Conservation (phyloP, 257 asterid species). For the Penstemon eatonii region DNA sequence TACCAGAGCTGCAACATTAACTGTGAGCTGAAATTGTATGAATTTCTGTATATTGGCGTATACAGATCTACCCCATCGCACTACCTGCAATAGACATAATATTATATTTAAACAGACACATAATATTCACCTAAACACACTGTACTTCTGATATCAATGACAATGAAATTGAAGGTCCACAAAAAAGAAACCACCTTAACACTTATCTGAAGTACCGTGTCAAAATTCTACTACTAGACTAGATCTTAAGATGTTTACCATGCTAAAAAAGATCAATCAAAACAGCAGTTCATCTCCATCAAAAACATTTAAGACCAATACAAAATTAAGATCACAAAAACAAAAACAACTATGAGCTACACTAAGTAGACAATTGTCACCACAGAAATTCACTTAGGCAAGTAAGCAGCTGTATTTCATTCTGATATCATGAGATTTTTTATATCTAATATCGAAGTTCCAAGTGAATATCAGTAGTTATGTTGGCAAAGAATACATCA, state of each 20-base stretch:
- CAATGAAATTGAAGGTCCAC: neutral
- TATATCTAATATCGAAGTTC: neutral
- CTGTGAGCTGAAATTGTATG: slow-evolving; percentile 95
- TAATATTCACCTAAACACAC: slow-evolving; percentile 14
- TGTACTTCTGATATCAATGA: slow-evolving; percentile 1
- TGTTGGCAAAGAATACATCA: neutral
- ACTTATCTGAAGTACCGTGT: neutral
- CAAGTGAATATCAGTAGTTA: neutral
- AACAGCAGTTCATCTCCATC: neutral
- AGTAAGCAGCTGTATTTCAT: neutral
- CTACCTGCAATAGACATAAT: slow-evolving; percentile 60
- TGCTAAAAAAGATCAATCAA: neutral
- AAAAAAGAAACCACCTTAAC: slow-evolving; percentile 5
- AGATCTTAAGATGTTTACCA: neutral
- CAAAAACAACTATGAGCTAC: no score
- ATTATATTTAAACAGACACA: neutral
- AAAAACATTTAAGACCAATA: no score
- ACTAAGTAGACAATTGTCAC: neutral
- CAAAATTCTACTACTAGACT: slow-evolving; percentile 7
- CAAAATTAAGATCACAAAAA: no score
- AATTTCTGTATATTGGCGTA: slow-evolving; percentile 96
- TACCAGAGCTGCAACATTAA: slow-evolving; percentile 86
- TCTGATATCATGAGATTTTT: neutral
- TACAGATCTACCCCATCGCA: slow-evolving; percentile 97
- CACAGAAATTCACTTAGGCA: neutral